These are phyloP conservation scores for Zygosaccharomyces rouxii DNA, from an alignment of 805 yeast genomes.

Conservation along the genomic window DNA sequence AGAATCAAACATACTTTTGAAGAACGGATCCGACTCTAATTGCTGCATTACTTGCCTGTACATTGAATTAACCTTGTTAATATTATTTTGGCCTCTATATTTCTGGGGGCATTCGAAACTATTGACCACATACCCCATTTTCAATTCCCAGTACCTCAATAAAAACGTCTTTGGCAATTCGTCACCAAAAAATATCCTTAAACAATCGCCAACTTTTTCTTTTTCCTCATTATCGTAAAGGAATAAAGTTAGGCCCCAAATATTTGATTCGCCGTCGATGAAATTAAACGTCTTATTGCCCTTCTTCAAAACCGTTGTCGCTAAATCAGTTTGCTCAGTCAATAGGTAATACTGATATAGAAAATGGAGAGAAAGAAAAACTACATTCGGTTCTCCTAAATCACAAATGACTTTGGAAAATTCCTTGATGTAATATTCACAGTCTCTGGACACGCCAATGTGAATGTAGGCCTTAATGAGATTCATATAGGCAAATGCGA, in stretches of 20 bases:
- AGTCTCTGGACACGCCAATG: conserved; percentile 56
- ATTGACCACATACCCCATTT: conserved; percentile 18
- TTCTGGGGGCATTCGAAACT: conserved; percentile 14
- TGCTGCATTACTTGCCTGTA: conserved; percentile 32
- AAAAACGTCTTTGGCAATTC: conserved; percentile 13
- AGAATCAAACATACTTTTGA: conserved; percentile 47
- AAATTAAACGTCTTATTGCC: conserved; percentile 23
- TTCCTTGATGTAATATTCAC: conserved; percentile 52
- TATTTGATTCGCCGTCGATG: conserved; percentile 28
- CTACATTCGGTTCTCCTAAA: conserved; percentile 27
- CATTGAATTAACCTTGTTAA: conserved; percentile 32
- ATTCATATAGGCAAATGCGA: conserved; percentile 39
- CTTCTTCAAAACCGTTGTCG: conserved; percentile 8
- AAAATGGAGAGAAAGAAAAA: conserved; percentile 19
- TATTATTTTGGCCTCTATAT: conserved; percentile 23
- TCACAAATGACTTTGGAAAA: conserved; percentile 38
- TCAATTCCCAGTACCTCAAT: conserved; percentile 23
- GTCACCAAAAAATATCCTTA: conserved; percentile 20
- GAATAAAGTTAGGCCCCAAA: conserved; percentile 21
- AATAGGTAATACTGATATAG: conserved; percentile 22
- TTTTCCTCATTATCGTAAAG: conserved; percentile 21
- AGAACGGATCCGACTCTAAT: conserved; percentile 44
- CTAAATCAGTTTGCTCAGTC: conserved; percentile 17
- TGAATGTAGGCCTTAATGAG: conserved; percentile 41
- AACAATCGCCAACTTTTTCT: conserved; percentile 19